These are phyloP conservation scores for Gautieria morchelliformis DNA, from an alignment of 768 basidiomycete species.

Conservation along the genomic window DNA sequence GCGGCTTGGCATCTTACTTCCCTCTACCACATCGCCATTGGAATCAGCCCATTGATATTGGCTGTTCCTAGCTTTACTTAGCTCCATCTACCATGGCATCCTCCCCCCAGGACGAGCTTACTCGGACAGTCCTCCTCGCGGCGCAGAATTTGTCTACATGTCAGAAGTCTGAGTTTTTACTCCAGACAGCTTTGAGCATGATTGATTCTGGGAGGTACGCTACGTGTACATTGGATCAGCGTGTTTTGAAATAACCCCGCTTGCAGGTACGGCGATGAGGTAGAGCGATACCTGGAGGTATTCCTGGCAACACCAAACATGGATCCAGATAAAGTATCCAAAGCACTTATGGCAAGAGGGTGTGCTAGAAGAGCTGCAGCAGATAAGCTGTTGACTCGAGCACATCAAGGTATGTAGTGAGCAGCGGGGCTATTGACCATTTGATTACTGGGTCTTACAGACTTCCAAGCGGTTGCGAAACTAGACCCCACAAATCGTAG, in stretches of 20 bases:
- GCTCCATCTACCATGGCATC: too few species aligned
- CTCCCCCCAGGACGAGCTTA: slow-evolving; percentile 32
- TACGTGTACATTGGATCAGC: background rate
- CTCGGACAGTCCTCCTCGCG: slow-evolving; percentile 38
- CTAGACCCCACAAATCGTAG: slow-evolving; percentile 52
- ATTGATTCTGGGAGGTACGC: slow-evolving; percentile 43
- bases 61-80: too few species aligned
- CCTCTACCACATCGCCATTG: too few species aligned
- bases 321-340: slow-evolving; percentile 37
- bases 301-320: slow-evolving; percentile 54
- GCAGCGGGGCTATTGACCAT: background rate
- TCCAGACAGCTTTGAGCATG: slow-evolving; percentile 39
- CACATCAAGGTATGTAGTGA: slow-evolving; percentile 43
- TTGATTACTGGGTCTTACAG: slow-evolving; percentile 21
- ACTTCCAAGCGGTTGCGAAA: slow-evolving; percentile 49
- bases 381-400: slow-evolving; percentile 44
- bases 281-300: slow-evolving; percentile 58
- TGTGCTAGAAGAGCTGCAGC: slow-evolving; percentile 48
- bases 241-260: background rate
- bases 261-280: slow-evolving; percentile 49
- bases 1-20: too few species aligned
- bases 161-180: slow-evolving; percentile 40
- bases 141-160: slow-evolving; percentile 34
- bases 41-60: too few species aligned
- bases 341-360: slow-evolving; percentile 48